A percentile compares a stretch with the other conserved stretches of the same genome.
phyloP scores from a whole-genome alignment of 148 eudicot species.

The Nyssa sinensis region DNA sequence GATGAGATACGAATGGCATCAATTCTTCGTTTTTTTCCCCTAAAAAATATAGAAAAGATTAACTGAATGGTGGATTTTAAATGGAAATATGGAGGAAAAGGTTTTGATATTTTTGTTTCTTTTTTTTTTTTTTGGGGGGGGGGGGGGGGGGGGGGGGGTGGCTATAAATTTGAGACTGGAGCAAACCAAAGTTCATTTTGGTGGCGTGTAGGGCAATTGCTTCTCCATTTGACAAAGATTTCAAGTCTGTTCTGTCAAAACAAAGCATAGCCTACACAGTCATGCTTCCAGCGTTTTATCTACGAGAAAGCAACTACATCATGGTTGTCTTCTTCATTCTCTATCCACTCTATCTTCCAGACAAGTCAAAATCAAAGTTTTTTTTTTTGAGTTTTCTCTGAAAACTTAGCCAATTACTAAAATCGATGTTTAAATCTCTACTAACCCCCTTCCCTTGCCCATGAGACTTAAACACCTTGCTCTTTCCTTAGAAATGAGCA shows the following conservation, averaged over 20 bases:
- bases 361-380: constrained; percentile 10
- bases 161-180: background rate
- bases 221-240: background rate
- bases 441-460: too few relatives aligned
- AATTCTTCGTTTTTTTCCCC: too few relatives aligned
- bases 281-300: constrained; percentile 8
- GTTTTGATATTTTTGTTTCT: background rate
- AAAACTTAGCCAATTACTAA: too few relatives aligned
- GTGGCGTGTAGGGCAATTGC: background rate
- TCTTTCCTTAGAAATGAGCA: too few relatives aligned
- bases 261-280: constrained; percentile 7
- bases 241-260: background rate
- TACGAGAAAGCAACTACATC: background rate
- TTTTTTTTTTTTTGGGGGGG: too few relatives aligned
- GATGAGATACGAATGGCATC: too few relatives aligned
- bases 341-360: constrained; percentile 1
- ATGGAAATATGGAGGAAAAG: too few relatives aligned
- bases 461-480: too few relatives aligned
- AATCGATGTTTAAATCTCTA: too few relatives aligned
- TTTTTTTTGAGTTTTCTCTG: background rate
- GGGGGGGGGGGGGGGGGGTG: too few relatives aligned
- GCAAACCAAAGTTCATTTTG: background rate
- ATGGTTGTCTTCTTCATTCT: constrained; percentile 6
- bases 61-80: too few relatives aligned
- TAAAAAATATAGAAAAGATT: too few relatives aligned